These are phyloP conservation scores for Talaromyces proteolyticus DNA, from an alignment of 495 filamentous ascomycete species.

Conservation along the genomic window DNA sequence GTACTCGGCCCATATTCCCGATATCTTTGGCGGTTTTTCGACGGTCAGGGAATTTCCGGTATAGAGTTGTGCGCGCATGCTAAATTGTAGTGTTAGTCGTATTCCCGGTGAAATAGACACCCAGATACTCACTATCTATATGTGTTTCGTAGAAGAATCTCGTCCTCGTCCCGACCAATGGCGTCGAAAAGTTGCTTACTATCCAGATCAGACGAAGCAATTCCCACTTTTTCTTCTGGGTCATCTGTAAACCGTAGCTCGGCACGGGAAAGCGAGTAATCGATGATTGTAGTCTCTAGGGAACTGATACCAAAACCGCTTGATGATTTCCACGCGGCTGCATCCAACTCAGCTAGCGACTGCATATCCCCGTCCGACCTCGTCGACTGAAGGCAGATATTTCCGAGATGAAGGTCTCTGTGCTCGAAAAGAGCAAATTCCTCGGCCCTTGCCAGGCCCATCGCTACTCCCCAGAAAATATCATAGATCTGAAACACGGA, in stretches of 20 bases:
- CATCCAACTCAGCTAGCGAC: slow-evolving; percentile 24
- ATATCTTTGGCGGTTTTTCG: slow-evolving; percentile 22
- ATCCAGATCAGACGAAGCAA: slow-evolving; percentile 41
- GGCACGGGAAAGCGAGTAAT: slow-evolving; percentile 81
- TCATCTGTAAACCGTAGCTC: slow-evolving; percentile 24
- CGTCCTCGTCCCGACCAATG: slow-evolving; percentile 36
- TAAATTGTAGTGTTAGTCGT: slow-evolving; percentile 8
- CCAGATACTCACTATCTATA: slow-evolving; percentile 32
- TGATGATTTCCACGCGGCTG: slow-evolving; percentile 13
- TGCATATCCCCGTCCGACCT: slow-evolving; percentile 28
- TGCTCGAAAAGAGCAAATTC: slow-evolving; percentile 75
- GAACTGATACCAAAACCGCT: slow-evolving; percentile 61
- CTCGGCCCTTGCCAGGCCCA: slow-evolving; percentile 74
- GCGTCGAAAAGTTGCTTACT: slow-evolving; percentile 42
- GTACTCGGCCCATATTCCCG: slow-evolving; percentile 40
- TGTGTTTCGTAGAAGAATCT: slow-evolving; percentile 33
- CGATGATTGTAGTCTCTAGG: slow-evolving; percentile 76
- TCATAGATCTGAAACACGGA: slow-evolving; percentile 67
- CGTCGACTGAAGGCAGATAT: slow-evolving; percentile 64
- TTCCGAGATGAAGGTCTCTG: slow-evolving; percentile 83
- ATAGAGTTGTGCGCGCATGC: slow-evolving; percentile 37
- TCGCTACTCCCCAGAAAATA: slow-evolving; percentile 74
- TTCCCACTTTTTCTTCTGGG: slow-evolving; percentile 17
- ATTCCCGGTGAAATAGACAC: background rate
- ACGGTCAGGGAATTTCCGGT: slow-evolving; percentile 24